These are phyloP conservation scores for Zymoseptoria crescenta DNA, from an alignment of 2,329 filamentous ascomycete genomes.

Conservation along the genomic window DNA sequence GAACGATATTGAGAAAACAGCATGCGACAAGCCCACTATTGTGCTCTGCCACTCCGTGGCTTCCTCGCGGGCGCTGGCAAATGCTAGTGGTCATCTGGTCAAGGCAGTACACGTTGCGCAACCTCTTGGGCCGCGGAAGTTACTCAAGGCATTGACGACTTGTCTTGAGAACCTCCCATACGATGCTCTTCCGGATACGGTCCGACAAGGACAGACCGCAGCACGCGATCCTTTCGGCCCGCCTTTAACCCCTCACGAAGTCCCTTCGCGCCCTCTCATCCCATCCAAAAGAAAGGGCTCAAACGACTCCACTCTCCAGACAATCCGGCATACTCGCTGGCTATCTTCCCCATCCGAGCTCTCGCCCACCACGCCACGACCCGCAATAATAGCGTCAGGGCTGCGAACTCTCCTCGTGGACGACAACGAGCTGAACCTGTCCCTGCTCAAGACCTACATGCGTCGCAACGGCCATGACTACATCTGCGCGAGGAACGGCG, in stretches of 20 bases:
- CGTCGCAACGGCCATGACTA: slow-evolving; percentile 29
- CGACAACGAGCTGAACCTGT: slow-evolving; percentile 26
- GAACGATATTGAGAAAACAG: background rate
- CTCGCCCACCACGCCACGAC: background rate
- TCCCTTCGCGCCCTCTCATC: background rate
- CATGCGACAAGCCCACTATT: background rate
- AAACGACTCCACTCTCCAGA: background rate
- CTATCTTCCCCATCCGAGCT: background rate
- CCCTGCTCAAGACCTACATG: slow-evolving; percentile 20
- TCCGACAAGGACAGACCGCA: background rate
- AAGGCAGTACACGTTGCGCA: slow-evolving; percentile 1
- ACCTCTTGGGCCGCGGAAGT: slow-evolving; percentile 5
- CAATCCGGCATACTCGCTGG: background rate
- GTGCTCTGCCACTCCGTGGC: background rate
- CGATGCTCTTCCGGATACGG: background rate
- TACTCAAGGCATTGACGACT: slow-evolving; percentile 5
- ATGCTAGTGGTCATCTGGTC: background rate
- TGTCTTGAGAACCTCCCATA: background rate
- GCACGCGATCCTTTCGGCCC: background rate
- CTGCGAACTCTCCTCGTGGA: slow-evolving; percentile 22
- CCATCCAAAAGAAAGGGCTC: background rate
- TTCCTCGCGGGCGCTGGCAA: background rate
- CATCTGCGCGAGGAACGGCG: slow-evolving; percentile 39
- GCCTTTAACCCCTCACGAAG: background rate
- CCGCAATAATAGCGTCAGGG: background rate